A percentile compares a stretch with the other conserved stretches of the same genome.
phyloP scores from a whole-genome alignment of 2,329 filamentous ascomycete species.

The Ophiosphaerella korrae region DNA sequence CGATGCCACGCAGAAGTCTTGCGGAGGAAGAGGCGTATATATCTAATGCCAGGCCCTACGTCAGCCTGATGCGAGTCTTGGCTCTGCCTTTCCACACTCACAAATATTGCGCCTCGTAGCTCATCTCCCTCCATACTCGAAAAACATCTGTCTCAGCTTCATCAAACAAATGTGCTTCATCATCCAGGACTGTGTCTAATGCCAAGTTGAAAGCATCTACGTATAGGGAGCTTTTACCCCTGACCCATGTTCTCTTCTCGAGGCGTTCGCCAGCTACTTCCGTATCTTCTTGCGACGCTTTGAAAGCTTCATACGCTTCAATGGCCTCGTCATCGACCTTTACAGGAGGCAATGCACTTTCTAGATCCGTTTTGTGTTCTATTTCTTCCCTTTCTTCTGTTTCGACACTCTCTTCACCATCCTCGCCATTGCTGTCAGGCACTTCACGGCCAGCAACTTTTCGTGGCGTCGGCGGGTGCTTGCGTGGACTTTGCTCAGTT shows the following conservation, averaged over 20 bases:
- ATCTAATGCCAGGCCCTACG: constrained; percentile 57
- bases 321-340: constrained; percentile 72
- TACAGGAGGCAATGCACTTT: constrained; percentile 72
- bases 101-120: constrained; percentile 90
- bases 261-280: constrained; percentile 55
- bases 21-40: constrained; percentile 88
- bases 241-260: constrained; percentile 68
- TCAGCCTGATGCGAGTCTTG: background rate
- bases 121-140: constrained; percentile 70
- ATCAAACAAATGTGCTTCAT: constrained; percentile 88
- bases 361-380: constrained; percentile 67
- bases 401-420: constrained; percentile 39
- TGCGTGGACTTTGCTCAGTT: constrained; percentile 30
- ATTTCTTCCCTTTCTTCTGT: constrained; percentile 18
- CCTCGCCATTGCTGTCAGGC: constrained; percentile 48
- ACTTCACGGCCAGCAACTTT: constrained; percentile 38
- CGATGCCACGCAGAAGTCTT: constrained; percentile 94
- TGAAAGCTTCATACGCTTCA: constrained; percentile 75
- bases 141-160: constrained; percentile 79
- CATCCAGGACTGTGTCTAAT: constrained; percentile 83
- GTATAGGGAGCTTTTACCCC: constrained; percentile 86
- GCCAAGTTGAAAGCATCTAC: constrained; percentile 97
- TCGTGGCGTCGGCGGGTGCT: constrained; percentile 26
- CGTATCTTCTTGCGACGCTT: constrained; percentile 58
- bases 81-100: constrained; percentile 54